Evolutionary conservation across 805 yeast species (phyloP).

Genomic region (Metschnikowia peoriensis): DNA sequence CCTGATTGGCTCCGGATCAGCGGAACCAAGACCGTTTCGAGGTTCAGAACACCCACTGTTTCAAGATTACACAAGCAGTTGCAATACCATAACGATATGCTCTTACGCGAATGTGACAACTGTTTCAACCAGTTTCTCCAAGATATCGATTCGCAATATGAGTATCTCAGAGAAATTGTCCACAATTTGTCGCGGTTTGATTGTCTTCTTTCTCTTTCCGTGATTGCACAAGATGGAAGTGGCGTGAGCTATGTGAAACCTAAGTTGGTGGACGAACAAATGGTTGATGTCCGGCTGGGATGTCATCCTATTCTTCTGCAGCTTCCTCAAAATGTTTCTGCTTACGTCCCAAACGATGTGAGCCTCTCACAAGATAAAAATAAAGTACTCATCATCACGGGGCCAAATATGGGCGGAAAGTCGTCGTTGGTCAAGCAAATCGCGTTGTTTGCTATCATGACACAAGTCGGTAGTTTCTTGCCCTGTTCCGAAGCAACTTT

Average conservation of each 20-base stretch:
- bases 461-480: slow-evolving; percentile 74
- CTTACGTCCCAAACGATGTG: slow-evolving; percentile 68
- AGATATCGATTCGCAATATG: slow-evolving; percentile 31
- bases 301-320: slow-evolving; percentile 68
- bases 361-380: slow-evolving; percentile 44
- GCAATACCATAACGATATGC: slow-evolving; percentile 59
- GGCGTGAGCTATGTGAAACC: slow-evolving; percentile 9
- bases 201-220: slow-evolving; percentile 17
- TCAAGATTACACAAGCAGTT: slow-evolving; percentile 49
- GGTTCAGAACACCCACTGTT: slow-evolving; percentile 69
- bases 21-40: slow-evolving; percentile 62
- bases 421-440: slow-evolving; percentile 73
- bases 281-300: slow-evolving; percentile 52
- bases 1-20: slow-evolving; percentile 73
- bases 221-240: slow-evolving; percentile 5
- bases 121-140: slow-evolving; percentile 44
- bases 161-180: slow-evolving; percentile 23
- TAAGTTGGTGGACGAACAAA: slow-evolving; percentile 38
- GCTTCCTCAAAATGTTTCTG: slow-evolving; percentile 27
- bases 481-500: slow-evolving; percentile 63
- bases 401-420: slow-evolving; percentile 90
- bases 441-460: slow-evolving; percentile 67
- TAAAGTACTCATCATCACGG: slow-evolving; percentile 66
- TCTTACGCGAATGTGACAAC: slow-evolving; percentile 45
- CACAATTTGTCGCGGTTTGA: slow-evolving; percentile 16